phyloP scores from a whole-genome alignment of 1,139 yeast genomes.

The Scheffersomyces titani region DNA sequence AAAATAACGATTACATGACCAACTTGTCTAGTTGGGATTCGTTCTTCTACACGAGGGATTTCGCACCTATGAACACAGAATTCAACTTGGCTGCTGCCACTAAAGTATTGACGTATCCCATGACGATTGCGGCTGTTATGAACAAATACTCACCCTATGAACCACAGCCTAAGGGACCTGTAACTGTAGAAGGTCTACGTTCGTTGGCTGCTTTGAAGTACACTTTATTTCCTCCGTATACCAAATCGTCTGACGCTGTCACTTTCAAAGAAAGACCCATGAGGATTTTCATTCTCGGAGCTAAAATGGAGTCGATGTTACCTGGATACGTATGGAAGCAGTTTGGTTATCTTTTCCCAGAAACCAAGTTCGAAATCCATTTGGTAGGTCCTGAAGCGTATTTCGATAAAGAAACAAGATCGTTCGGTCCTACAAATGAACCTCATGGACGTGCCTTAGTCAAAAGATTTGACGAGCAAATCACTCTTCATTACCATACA shows the following conservation, averaged over 20 bases:
- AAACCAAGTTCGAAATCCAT: conserved; percentile 78
- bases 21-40: conserved; percentile 91
- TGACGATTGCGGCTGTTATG: conserved; percentile 81
- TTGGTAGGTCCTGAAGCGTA: conserved; percentile 93
- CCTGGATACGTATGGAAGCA: conserved; percentile 98
- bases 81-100: conserved; percentile 95
- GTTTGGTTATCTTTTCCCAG: conserved; percentile 82
- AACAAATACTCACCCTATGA: conserved; percentile 86
- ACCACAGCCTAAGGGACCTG: conserved; percentile 79
- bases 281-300: conserved; percentile 86
- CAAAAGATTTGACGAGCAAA: conserved; percentile 72
- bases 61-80: conserved; percentile 95
- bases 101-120: conserved; percentile 89
- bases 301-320: conserved; percentile 89
- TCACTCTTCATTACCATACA: conserved; percentile 81
- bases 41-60: conserved; percentile 88
- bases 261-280: conserved; percentile 82
- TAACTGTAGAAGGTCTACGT: conserved; percentile 89
- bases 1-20: conserved; percentile 73
- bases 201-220: conserved; percentile 89
- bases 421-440: conserved; percentile 38
- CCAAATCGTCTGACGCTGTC: conserved; percentile 43
- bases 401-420: conserved; percentile 56
- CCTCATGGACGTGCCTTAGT: conserved; percentile 62
- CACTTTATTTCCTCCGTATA: conserved; percentile 77